Evolutionary conservation across 1,284 basidiomycete genomes (phyloP).

Genomic region (Phaffia rhodozyma): DNA sequence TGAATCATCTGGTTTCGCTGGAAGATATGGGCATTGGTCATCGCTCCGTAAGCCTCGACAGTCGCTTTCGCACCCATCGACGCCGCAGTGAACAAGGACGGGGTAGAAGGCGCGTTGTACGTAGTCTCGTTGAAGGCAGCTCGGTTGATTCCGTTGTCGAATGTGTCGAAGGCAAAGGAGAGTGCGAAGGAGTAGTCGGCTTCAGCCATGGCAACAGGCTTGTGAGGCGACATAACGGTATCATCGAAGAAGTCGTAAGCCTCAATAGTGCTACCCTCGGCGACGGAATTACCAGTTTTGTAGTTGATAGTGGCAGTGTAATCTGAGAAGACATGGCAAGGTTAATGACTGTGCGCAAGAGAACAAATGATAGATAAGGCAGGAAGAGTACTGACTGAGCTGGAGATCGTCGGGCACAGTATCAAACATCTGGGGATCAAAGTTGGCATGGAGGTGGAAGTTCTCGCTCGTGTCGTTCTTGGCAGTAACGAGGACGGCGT

Average conservation of each 20-base stretch:
- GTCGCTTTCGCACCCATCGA: slow-evolving; percentile 63
- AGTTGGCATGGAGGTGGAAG: slow-evolving; percentile 81
- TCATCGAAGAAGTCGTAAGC: slow-evolving; percentile 34
- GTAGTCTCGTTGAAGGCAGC: slow-evolving; percentile 39
- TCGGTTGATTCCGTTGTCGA: slow-evolving; percentile 36
- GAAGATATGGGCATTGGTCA: slow-evolving; percentile 56
- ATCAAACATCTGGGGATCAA: slow-evolving; percentile 63
- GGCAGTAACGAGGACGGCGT: slow-evolving; percentile 80
- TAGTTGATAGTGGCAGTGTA: slow-evolving; percentile 62
- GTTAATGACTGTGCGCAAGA: too few species aligned
- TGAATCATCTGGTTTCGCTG: slow-evolving; percentile 59
- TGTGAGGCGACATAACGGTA: slow-evolving; percentile 34
- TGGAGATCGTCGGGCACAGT: slow-evolving; percentile 54
- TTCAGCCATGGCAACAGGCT: slow-evolving; percentile 27
- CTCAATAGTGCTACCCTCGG: slow-evolving; percentile 21
- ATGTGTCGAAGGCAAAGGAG: slow-evolving; percentile 39
- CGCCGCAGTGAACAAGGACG: slow-evolving; percentile 60
- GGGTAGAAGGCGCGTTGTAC: slow-evolving; percentile 44
- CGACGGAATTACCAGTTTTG: slow-evolving; percentile 35
- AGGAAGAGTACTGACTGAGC: slow-evolving; percentile 46
- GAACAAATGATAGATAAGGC: not conserved
- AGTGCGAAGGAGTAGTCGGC: slow-evolving; percentile 33
- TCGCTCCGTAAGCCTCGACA: slow-evolving; percentile 54
- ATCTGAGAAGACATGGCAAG: slow-evolving; percentile 49
- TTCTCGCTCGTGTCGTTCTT: slow-evolving; percentile 70